Conservation (phyloP, 768 basidiomycete genomes). For the Phlebiopsis flavidoalba region DNA sequence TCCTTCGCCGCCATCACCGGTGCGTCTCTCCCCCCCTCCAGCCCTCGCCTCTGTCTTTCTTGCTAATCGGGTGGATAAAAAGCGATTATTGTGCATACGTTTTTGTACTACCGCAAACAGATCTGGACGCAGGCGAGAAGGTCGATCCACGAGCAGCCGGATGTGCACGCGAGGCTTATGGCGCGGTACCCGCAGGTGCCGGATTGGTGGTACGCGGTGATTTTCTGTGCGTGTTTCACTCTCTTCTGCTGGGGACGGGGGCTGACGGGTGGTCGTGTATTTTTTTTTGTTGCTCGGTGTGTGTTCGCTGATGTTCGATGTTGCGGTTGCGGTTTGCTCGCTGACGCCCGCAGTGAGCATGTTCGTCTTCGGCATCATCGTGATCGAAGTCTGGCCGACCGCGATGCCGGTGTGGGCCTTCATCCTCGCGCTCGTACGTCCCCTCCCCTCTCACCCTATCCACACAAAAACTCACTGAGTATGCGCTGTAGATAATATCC, state of each 20-base stretch:
- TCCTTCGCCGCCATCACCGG: constrained; percentile 38
- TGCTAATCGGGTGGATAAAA: not conserved
- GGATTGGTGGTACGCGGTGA: constrained; percentile 76
- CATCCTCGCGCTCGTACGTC: constrained; percentile 57
- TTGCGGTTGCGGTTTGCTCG: not conserved
- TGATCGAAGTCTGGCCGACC: constrained; percentile 72
- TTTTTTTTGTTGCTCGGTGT: no score
- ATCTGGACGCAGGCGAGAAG: constrained; percentile 69
- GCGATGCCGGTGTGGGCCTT: constrained; percentile 71
- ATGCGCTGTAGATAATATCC: not conserved
- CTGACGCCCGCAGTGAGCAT: constrained; percentile 46
- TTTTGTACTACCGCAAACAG: constrained; percentile 73
- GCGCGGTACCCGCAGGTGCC: constrained; percentile 70
- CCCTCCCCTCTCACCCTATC: not conserved
- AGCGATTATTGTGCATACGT: constrained; percentile 63
- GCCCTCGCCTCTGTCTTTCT: not conserved
- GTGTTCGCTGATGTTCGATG: not conserved
- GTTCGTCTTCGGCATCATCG: constrained; percentile 63
- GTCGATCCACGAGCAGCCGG: constrained; percentile 73
- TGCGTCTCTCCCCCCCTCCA: not conserved
- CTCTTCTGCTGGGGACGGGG: not conserved
- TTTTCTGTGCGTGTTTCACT: constrained; percentile 41
- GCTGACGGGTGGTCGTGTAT: no score
- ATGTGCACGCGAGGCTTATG: constrained; percentile 85
- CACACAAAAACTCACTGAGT: no score